phyloP scores from a whole-genome alignment of 768 basidiomycete genomes.

The Russula griseocarnosa region DNA sequence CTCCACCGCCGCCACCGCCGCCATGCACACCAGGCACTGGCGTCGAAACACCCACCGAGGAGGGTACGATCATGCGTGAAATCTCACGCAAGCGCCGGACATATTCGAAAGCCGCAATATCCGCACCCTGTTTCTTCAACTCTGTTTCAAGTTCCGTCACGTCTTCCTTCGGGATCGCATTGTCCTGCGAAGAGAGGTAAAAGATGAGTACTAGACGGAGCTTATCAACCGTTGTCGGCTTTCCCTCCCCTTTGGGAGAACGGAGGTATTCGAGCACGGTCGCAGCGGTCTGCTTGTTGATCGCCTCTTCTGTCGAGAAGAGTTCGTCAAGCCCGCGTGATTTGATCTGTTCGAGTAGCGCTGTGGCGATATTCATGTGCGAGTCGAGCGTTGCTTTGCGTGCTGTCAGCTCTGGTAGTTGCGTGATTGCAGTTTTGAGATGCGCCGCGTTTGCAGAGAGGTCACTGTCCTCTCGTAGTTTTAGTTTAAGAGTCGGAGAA shows the following conservation, averaged over 20 bases:
- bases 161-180: conserved; percentile 81
- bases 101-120: conserved; percentile 83
- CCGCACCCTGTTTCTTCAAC: conserved; percentile 75
- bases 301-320: conserved; percentile 94
- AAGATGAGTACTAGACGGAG: conserved; percentile 93
- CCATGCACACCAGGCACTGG: conserved; percentile 49
- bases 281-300: conserved; percentile 78
- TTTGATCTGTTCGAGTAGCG: conserved; percentile 92
- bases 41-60: conserved; percentile 58
- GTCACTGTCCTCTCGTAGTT: conserved; percentile 48
- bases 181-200: conserved; percentile 84
- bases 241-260: conserved; percentile 57
- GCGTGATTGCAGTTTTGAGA: conserved; percentile 95
- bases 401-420: conserved; percentile 92
- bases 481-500: not conserved
- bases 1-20: conserved; percentile 61
- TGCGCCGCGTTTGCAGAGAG: conserved; percentile 90
- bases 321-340: conserved; percentile 91
- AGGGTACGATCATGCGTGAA: conserved; percentile 81
- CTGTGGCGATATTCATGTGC: conserved; percentile 99
- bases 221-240: conserved; percentile 76
- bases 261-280: conserved; percentile 87
- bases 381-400: conserved; percentile 95
- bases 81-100: conserved; percentile 90
- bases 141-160: conserved; percentile 83